phyloP scores from a whole-genome alignment of 805 yeast species.

The Suhomyces vadensis region DNA sequence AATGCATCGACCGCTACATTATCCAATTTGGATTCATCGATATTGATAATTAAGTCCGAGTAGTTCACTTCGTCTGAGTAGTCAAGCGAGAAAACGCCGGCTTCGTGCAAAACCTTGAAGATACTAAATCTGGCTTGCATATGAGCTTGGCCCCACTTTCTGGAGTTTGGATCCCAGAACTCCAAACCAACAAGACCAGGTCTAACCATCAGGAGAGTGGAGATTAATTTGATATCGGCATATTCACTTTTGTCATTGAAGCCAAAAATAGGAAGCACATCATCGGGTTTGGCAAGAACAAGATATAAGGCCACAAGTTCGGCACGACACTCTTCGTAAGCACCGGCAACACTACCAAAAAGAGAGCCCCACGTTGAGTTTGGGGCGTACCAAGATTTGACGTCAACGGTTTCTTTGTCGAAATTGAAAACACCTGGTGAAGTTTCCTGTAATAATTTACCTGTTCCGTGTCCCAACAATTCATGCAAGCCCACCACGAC shows the following conservation, averaged over 20 bases:
- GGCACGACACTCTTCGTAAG: constrained; percentile 92
- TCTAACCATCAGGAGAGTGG: constrained; percentile 80
- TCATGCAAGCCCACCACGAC: constrained; percentile 95
- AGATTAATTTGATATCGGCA: constrained; percentile 62
- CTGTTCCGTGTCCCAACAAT: constrained; percentile 88
- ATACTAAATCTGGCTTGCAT: constrained; percentile 92
- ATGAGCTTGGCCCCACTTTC: constrained; percentile 93
- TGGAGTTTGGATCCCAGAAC: constrained; percentile 79
- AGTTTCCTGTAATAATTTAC: constrained; percentile 64
- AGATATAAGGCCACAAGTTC: constrained; percentile 85
- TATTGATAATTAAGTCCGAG: constrained; percentile 58
- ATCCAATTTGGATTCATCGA: constrained; percentile 64
- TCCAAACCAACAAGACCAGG: constrained; percentile 85
- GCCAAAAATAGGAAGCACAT: constrained; percentile 73
- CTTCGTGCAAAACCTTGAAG: constrained; percentile 68
- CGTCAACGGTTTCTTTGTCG: constrained; percentile 68
- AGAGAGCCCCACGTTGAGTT: constrained; percentile 91
- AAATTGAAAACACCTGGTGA: constrained; percentile 70
- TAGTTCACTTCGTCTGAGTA: constrained; percentile 46
- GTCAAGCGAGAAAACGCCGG: constrained; percentile 62
- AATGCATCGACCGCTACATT: constrained; percentile 74
- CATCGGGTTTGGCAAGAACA: constrained; percentile 59
- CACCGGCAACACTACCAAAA: constrained; percentile 80
- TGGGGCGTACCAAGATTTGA: constrained; percentile 67
- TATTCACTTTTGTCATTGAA: constrained; percentile 57